Conservation (phyloP, 1,139 yeast genomes). For the Eremothecium sinecaudum region DNA sequence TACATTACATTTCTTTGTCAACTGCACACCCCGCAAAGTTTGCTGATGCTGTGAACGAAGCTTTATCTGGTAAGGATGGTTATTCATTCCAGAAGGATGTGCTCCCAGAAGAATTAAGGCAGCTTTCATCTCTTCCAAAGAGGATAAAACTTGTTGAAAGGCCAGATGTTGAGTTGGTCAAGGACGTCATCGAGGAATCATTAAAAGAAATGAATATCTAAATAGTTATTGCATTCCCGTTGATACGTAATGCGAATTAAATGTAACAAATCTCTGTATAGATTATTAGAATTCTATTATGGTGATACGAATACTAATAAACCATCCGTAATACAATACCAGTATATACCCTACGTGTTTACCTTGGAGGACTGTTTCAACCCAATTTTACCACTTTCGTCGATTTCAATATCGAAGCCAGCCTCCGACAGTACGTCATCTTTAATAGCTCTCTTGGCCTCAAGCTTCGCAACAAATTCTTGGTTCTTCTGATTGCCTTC, state of each 20-base stretch:
- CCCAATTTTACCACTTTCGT: conserved; percentile 42
- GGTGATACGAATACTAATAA: too few relatives aligned
- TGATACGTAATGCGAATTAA: too few relatives aligned
- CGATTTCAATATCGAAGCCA: conserved; percentile 51
- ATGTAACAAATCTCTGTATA: too few relatives aligned
- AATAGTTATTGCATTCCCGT: too few relatives aligned
- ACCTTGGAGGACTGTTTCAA: conserved; percentile 16
- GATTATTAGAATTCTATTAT: too few relatives aligned
- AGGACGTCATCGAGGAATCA: conserved; percentile 63
- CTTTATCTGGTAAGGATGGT: conserved; percentile 54
- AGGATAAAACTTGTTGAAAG: conserved; percentile 67
- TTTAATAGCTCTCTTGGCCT: conserved; percentile 45
- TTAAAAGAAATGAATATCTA: conserved; percentile 41
- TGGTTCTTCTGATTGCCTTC: conserved; percentile 62
- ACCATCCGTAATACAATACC: too few relatives aligned
- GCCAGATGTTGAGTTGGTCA: conserved; percentile 64
- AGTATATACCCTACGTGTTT: too few relatives aligned
- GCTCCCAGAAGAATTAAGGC: conserved; percentile 77
- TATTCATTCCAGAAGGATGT: conserved; percentile 85
- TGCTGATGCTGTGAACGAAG: conserved; percentile 86
- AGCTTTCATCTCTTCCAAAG: conserved; percentile 60
- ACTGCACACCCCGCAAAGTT: conserved; percentile 99
- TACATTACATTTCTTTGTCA: conserved; percentile 67
- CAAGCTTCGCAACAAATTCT: conserved; percentile 55
- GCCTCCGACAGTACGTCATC: conserved; percentile 44